Evolutionary conservation across 1,139 yeast species (phyloP).

Genomic region (Debaryomycetaceae sp.): DNA sequence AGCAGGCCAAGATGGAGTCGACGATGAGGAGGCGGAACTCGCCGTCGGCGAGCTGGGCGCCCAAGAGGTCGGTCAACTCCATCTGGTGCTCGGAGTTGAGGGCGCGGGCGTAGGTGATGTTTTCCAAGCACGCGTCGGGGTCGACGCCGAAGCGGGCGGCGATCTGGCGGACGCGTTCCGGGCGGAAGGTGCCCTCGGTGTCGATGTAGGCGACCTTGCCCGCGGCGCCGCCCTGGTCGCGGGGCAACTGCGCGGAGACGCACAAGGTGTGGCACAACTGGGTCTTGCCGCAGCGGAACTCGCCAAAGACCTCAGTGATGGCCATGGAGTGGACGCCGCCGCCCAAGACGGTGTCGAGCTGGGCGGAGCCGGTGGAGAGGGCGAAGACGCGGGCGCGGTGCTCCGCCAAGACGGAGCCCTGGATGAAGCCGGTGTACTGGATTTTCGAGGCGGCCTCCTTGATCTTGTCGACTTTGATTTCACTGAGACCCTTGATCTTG

Average conservation of each 20-base stretch:
- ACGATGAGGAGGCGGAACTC: background rate
- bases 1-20: slow-evolving; percentile 1
- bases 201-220: slow-evolving; percentile 1
- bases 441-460: slow-evolving; percentile 1
- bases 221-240: background rate
- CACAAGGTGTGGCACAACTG: slow-evolving; percentile 1
- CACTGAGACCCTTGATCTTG: slow-evolving; percentile 1
- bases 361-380: background rate
- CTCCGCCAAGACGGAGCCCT: background rate
- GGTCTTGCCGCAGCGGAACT: slow-evolving; percentile 1
- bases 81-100: background rate
- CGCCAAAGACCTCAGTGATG: slow-evolving; percentile 1
- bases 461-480: slow-evolving; percentile 1
- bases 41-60: background rate
- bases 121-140: slow-evolving; percentile 1
- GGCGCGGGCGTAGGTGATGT: background rate
- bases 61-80: background rate
- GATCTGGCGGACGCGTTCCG: background rate
- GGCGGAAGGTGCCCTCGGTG: slow-evolving; percentile 1
- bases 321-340: slow-evolving; percentile 1
- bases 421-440: slow-evolving; percentile 1
- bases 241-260: background rate
- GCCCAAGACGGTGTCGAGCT: slow-evolving; percentile 1
- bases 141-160: slow-evolving; percentile 1
- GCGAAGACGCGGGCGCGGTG: background rate